Evolutionary conservation across 1,139 yeast species (phyloP).

Genomic region (Pichia sp.): DNA sequence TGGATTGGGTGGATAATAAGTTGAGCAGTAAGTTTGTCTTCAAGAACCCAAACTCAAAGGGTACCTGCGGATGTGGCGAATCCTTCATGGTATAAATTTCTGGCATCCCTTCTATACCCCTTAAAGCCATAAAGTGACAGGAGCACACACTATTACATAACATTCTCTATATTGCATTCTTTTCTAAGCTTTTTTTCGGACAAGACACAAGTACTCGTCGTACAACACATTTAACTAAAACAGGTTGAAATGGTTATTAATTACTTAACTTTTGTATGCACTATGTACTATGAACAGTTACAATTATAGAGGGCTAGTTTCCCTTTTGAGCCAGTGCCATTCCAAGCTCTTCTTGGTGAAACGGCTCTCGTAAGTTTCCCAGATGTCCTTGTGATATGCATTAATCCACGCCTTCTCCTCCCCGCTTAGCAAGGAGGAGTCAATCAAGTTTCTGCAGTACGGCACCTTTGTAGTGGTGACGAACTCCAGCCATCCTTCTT

Average conservation of each 20-base stretch:
- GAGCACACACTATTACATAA: too few relatives aligned
- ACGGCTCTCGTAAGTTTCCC: slow-evolving; percentile 44
- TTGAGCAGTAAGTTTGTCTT: slow-evolving; percentile 83
- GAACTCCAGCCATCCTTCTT: slow-evolving; percentile 54
- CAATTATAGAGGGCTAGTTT: slow-evolving; percentile 40
- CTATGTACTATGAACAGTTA: too few relatives aligned
- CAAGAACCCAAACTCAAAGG: slow-evolving; percentile 92
- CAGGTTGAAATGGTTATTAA: too few relatives aligned
- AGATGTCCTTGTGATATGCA: slow-evolving; percentile 55
- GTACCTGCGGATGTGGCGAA: slow-evolving; percentile 98
- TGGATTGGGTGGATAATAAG: slow-evolving; percentile 98
- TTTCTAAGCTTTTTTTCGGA: too few relatives aligned
- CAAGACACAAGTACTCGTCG: too few relatives aligned
- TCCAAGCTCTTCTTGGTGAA: slow-evolving; percentile 47
- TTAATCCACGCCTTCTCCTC: slow-evolving; percentile 68
- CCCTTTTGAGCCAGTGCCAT: slow-evolving; percentile 69
- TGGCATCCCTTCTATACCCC: too few relatives aligned
- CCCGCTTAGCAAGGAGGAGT: slow-evolving; percentile 44
- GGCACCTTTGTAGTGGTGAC: slow-evolving; percentile 92
- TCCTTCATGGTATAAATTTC: slow-evolving; percentile 93
- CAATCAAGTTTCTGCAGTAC: slow-evolving; percentile 63
- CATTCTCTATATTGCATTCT: too few relatives aligned
- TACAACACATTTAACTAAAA: too few relatives aligned
- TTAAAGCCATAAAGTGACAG: too few relatives aligned
- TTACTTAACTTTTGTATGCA: too few relatives aligned